phyloP scores from a whole-genome alignment of 2,329 filamentous ascomycete species.

The Clonostachys rhizophaga region DNA sequence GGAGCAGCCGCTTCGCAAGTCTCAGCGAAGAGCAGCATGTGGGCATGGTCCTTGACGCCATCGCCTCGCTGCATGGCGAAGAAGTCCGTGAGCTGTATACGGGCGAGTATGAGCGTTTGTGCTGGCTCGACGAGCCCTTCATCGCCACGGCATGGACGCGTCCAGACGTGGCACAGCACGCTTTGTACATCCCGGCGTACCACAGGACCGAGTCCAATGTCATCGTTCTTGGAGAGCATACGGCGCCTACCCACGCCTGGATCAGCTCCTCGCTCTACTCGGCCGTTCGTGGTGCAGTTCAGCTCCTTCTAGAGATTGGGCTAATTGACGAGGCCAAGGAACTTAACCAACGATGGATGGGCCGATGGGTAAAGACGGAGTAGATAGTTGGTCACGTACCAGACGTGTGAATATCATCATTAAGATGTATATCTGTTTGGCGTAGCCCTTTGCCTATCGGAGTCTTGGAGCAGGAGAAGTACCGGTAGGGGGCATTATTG shows the following conservation, averaged over 20 bases:
- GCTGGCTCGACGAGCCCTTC: slow-evolving; percentile 59
- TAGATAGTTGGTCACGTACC: too few relatives aligned
- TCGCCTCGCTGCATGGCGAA: slow-evolving; percentile 15
- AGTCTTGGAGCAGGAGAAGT: too few relatives aligned
- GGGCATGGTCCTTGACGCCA: slow-evolving; percentile 47
- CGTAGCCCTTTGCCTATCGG: too few relatives aligned
- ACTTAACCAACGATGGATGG: slow-evolving; percentile 14
- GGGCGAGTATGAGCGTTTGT: slow-evolving; percentile 58
- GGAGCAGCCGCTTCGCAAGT: slow-evolving; percentile 20
- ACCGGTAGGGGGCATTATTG: too few relatives aligned
- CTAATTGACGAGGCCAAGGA: slow-evolving; percentile 14
- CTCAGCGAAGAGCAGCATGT: slow-evolving; percentile 11
- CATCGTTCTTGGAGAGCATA: slow-evolving; percentile 68
- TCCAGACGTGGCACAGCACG: slow-evolving; percentile 60
- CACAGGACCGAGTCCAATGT: slow-evolving; percentile 63
- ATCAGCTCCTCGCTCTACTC: slow-evolving; percentile 64
- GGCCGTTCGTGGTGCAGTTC: slow-evolving; percentile 59
- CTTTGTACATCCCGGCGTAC: slow-evolving; percentile 66
- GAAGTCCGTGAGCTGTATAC: slow-evolving; percentile 45
- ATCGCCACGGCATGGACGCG: slow-evolving; percentile 59
- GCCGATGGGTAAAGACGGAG: slow-evolving; percentile 8
- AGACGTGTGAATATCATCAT: too few relatives aligned
- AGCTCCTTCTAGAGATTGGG: slow-evolving; percentile 47
- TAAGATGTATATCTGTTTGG: too few relatives aligned
- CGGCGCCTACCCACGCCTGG: slow-evolving; percentile 68